phyloP scores from a whole-genome alignment of 2,329 filamentous ascomycete species.

The Aspergillus spinulosporus region DNA sequence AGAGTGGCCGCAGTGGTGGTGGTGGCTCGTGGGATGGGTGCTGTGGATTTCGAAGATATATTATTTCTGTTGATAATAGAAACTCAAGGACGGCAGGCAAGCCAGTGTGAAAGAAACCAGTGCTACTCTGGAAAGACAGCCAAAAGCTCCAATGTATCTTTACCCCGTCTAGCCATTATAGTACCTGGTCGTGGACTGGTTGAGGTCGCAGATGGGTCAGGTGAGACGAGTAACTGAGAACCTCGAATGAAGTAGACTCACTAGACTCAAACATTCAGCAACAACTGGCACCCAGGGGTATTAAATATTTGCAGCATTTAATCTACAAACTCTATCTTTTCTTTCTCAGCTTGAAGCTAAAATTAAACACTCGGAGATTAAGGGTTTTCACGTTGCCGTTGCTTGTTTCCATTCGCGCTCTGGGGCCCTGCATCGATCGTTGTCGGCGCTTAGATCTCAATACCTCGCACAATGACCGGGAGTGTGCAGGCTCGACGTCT shows the following conservation, averaged over 20 bases:
- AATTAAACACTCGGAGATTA: conserved; percentile 3
- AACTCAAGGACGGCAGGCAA: not conserved
- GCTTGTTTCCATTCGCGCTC: conserved; percentile 18
- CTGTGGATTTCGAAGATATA: not conserved
- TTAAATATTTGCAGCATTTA: no score
- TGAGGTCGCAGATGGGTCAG: no score
- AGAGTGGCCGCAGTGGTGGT: not conserved
- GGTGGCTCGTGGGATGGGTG: not conserved
- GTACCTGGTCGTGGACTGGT: no score
- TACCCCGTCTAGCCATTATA: no score
- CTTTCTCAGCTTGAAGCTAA: not conserved
- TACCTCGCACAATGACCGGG: not conserved
- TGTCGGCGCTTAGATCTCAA: conserved; percentile 11
- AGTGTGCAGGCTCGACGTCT: not conserved
- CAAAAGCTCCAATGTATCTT: no score
- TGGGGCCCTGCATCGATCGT: not conserved
- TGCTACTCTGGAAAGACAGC: no score
- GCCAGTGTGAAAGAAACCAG: not conserved
- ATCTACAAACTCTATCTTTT: no score
- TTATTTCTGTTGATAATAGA: conserved; percentile 4
- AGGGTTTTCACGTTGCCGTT: conserved; percentile 5
- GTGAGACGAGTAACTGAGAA: no score
- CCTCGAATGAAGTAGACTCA: no score
- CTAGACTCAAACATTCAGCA: no score
- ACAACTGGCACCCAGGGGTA: no score